A percentile compares a stretch with the other conserved stretches of the same genome.
Conservation (phyloP, 805 yeast species). For the Yamadazyma scolyti region DNA sequence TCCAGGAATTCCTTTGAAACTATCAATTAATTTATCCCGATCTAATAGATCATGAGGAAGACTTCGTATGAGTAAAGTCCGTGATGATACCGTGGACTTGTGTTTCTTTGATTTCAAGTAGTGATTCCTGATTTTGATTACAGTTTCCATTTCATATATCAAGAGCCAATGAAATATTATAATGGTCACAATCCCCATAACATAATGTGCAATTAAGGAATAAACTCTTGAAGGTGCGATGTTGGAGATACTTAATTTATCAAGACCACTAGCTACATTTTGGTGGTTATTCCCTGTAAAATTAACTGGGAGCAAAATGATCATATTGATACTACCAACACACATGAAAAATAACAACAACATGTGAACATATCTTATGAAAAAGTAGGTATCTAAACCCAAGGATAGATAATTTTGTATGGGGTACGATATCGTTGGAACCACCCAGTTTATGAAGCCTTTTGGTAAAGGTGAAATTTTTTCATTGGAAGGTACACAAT, state of each 20-base stretch:
- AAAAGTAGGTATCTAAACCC: constrained; percentile 76
- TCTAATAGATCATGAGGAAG: constrained; percentile 37
- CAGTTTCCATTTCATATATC: constrained; percentile 51
- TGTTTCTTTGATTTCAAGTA: constrained; percentile 29
- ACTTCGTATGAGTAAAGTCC: constrained; percentile 40
- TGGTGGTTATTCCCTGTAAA: constrained; percentile 31
- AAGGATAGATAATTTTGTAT: constrained; percentile 43
- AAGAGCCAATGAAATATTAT: constrained; percentile 55
- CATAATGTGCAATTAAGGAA: constrained; percentile 59
- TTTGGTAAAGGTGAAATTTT: constrained; percentile 35
- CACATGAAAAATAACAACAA: constrained; percentile 48
- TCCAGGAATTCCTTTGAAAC: constrained; percentile 46
- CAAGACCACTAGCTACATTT: constrained; percentile 49
- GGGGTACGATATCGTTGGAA: constrained; percentile 36
- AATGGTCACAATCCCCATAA: constrained; percentile 53
- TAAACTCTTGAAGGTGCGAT: constrained; percentile 50
- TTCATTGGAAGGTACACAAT: constrained; percentile 37
- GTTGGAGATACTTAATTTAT: constrained; percentile 67
- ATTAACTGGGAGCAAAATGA: constrained; percentile 66
- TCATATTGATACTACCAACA: constrained; percentile 51
- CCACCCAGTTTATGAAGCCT: constrained; percentile 56
- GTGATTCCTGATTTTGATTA: constrained; percentile 46
- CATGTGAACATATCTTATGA: constrained; percentile 56
- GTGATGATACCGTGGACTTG: constrained; percentile 20
- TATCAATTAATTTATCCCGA: constrained; percentile 17